Base-by-base conservation (phyloP, 1,284 basidiomycete species). In the Ceratobasidium sp. region DNA sequence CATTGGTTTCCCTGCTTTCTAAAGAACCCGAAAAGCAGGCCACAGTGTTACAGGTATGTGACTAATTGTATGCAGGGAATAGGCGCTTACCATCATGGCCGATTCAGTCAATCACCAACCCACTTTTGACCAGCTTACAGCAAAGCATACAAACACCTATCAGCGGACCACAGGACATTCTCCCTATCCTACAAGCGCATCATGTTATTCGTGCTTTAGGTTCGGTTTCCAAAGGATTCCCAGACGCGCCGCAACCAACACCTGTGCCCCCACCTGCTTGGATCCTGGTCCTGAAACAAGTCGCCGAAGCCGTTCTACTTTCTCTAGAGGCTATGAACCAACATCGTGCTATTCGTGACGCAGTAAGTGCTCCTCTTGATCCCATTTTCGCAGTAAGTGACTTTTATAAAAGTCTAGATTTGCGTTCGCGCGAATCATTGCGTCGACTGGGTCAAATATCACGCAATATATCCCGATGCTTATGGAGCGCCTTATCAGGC, bases 221-320 rank as follows among this genome's bases (percentile, higher is more conserved):
- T 19, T 95, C 95, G 80, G 90, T 99, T 71, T 94, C 96, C 60
- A 98, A 99, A 84, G 98, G 98, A 8, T 99, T 99, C 85, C 98
- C 98, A 0, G 93, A 95, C 80, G 93, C 91, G 79, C 92, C 92
- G 36, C 90, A 88, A 41, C 87, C 88, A 11, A 85, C 91, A 3
- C 89, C 92, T 0, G 91, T 91, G 78, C 87, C 90, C n/a, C 84
- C 90, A 24, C 93, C 95, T 2, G 91, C 92, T 0, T 88, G 87
- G 82, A 84, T 96, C 73, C 89, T 91, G 71, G 90, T 97, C 15
- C 97, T 99, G 84, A 89, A 90, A 78, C 89, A 94, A 80, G 90
- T 96, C 79, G 95, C 95, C 0, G 95, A 98, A 81, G 93, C 93
- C 1, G 93, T 99, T 73, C 84, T 99, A 64, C 90, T 95, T 57